A percentile compares a stretch with the other conserved stretches of the same genome.
These are phyloP conservation scores for Kurtzmaniella quercitrusa DNA, from an alignment of 1,139 yeast species.

Conservation along the genomic window DNA sequence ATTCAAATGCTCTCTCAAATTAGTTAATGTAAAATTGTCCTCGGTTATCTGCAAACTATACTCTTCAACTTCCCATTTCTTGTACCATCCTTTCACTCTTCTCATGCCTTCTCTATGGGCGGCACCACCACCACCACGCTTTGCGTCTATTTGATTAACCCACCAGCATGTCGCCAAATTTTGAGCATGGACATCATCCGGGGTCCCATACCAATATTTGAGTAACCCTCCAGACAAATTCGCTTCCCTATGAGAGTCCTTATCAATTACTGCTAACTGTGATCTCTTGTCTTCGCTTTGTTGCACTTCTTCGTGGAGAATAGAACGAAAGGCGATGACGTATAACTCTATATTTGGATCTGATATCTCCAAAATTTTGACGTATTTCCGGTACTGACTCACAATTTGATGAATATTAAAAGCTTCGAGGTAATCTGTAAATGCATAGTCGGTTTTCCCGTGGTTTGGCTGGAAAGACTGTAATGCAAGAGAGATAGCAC, in stretches of 20 bases:
- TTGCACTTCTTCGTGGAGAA: constrained; percentile 20
- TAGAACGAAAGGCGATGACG: constrained; percentile 27
- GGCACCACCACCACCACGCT: constrained; percentile 24
- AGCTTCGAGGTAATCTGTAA: constrained; percentile 16
- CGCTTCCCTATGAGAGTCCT: constrained; percentile 26
- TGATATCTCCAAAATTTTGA: constrained; percentile 9
- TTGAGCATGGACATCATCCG: constrained; percentile 21
- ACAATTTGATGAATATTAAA: constrained; percentile 22
- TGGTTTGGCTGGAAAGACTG: constrained; percentile 17
- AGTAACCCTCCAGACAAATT: constrained; percentile 26
- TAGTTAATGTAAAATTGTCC: constrained; percentile 6
- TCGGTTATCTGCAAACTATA: constrained; percentile 14
- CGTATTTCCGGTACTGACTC: constrained; percentile 13
- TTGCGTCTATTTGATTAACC: constrained; percentile 20
- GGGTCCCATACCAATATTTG: constrained; percentile 31
- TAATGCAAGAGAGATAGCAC: constrained; percentile 22
- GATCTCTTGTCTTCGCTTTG: constrained; percentile 17
- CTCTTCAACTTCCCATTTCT: constrained; percentile 30
- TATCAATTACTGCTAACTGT: constrained; percentile 20
- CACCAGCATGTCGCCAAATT: constrained; percentile 36
- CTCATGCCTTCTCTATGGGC: constrained; percentile 25
- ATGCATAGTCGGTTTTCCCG: constrained; percentile 16
- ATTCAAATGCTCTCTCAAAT: too few species aligned
- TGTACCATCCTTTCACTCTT: constrained; percentile 24
- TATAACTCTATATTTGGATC: constrained; percentile 18